Evolutionary conservation across 768 basidiomycete species (phyloP).

Genomic region (Rhodosporidiobolus odoratus): DNA sequence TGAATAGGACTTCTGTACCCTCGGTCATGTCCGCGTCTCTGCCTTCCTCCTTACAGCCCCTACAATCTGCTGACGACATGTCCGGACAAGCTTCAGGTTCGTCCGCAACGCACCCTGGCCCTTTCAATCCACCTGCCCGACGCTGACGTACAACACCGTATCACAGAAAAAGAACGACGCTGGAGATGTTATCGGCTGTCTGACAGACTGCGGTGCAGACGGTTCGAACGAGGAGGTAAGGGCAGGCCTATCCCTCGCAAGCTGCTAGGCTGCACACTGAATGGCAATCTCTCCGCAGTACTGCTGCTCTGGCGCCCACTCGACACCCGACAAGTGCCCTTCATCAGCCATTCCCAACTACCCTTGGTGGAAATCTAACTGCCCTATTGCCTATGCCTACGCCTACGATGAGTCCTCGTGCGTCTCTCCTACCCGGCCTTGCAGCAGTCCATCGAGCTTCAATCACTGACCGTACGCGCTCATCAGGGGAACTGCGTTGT

Average conservation of each 20-base stretch:
- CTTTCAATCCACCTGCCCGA: too few relatives aligned
- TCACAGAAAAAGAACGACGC: constrained; percentile 11
- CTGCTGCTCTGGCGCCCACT: constrained; percentile 24
- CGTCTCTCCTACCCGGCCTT: not conserved
- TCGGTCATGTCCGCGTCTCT: not conserved
- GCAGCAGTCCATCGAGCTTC: not conserved
- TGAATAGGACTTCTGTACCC: too few relatives aligned
- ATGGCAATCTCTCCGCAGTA: not conserved
- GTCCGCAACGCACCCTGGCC: too few relatives aligned
- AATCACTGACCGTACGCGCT: too few relatives aligned
- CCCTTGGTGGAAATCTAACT: not conserved
- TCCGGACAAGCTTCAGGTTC: constrained; percentile 15
- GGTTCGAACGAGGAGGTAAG: not conserved
- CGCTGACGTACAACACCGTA: too few relatives aligned
- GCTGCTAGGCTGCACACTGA: not conserved
- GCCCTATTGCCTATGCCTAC: constrained; percentile 10
- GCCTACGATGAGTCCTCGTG: constrained; percentile 11
- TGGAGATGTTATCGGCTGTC: constrained; percentile 21
- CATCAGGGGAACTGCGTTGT: constrained; percentile 13
- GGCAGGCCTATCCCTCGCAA: too few relatives aligned
- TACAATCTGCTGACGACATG: constrained; percentile 4
- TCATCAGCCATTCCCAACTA: constrained; percentile 8
- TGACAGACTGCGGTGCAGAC: constrained; percentile 13
- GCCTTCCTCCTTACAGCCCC: not conserved
- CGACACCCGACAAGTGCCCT: constrained; percentile 2